Base-by-base conservation (phyloP, 257 asterid genomes). In the Solanum clarkiae region DNA sequence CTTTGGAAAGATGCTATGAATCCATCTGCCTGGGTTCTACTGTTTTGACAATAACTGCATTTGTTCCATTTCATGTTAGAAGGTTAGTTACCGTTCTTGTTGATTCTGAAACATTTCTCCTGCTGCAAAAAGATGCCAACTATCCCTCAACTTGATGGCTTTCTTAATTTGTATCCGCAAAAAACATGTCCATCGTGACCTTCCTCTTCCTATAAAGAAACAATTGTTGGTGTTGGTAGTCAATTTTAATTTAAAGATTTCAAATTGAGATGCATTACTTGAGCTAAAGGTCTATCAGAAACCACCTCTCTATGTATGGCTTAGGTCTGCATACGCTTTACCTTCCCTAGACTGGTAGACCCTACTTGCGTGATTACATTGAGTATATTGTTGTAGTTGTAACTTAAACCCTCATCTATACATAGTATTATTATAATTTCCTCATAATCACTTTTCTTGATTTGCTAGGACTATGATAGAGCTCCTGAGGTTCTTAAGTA, bases 381-480 rank as follows among this genome's bases (percentile, higher is more conserved):
- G 0, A 6, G 13, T 59, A 59, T 59, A 5, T 59, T 10, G 42
- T 36, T 36, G 42, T 36, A 10, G 3, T 5, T 60, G 16, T 60
- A 0, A 65, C 7, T 4, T 22, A 49, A 45, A 51, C 22, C 40
- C 22, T 22, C 60, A 15, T 22, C 0, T 47, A 8, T 47, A 2
- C 14, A 13, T 22, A 13, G 32, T 20, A 42, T 7, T 77, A 8
- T 49, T 24, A 24, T 0, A 26, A 4, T 2, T 26, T 16, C 51
- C 82, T 51, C 26, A 26, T 17, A 51, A 15, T 77, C 65, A 51
- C 3, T 9, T 22, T 0, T 26, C 47, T 77, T 51, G 49, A 40
- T 69, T 80, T 8, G 44, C 55, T 86, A 96, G 98, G 99, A 96
- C 80, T 96, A 96, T 56, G 97, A 93, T 91, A 90, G 99, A 92